A percentile compares a stretch with the other conserved stretches of the same genome.
phyloP scores from a whole-genome alignment of 2,329 filamentous ascomycete genomes.

The Penicillium griseofulvum region DNA sequence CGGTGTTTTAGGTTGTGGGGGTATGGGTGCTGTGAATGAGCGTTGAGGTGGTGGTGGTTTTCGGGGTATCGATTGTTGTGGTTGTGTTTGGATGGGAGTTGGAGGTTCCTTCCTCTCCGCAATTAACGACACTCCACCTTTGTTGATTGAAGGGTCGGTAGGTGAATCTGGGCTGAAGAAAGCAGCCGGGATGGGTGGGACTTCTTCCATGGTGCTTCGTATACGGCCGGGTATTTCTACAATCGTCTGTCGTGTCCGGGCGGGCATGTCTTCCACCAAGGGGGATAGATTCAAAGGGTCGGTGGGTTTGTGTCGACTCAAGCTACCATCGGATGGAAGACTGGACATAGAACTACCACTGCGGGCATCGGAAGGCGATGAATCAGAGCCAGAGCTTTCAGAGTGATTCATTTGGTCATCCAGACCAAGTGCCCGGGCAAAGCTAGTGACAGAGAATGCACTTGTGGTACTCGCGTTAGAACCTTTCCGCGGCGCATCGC shows the following conservation, averaged over 20 bases:
- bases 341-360: conserved; percentile 63
- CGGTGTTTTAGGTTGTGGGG: conserved; percentile 41
- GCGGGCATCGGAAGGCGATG: conserved; percentile 58
- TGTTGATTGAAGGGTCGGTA: conserved; percentile 47
- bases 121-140: conserved; percentile 40
- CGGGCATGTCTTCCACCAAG: conserved; percentile 57
- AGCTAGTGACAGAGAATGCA: conserved; percentile 39
- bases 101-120: conserved; percentile 17
- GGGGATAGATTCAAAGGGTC: conserved; percentile 48
- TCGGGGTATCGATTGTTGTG: conserved; percentile 19
- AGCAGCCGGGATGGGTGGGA: conserved; percentile 32
- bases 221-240: conserved; percentile 38
- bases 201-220: conserved; percentile 25
- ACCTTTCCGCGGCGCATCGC: conserved; percentile 20
- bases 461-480: conserved; percentile 33
- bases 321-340: conserved; percentile 46
- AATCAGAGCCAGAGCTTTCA: conserved; percentile 64
- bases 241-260: conserved; percentile 17
- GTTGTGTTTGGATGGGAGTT: conserved; percentile 7
- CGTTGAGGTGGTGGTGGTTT: conserved; percentile 26
- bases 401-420: conserved; percentile 65
- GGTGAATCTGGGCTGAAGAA: conserved; percentile 47
- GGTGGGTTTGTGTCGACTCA: conserved; percentile 30
- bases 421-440: conserved; percentile 39
- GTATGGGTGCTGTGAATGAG: conserved; percentile 33